Conservation (phyloP, 2,329 filamentous ascomycete genomes). For the Teratosphaeria viscida region DNA sequence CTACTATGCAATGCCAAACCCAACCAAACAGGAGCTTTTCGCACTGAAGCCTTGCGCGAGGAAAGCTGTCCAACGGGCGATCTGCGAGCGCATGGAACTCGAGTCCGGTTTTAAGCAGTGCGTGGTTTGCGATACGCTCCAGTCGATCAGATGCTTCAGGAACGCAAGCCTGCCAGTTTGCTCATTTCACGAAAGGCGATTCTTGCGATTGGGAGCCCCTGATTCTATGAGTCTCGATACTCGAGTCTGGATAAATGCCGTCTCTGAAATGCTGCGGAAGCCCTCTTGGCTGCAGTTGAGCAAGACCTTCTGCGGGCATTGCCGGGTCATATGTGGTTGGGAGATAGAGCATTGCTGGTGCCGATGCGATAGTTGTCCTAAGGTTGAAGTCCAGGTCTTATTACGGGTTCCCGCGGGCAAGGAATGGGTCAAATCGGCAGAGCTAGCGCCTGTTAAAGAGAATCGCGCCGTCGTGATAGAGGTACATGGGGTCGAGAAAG, state of each 20-base stretch:
- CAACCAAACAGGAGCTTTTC: conserved; percentile 10
- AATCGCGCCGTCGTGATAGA: background rate
- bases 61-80: conserved; percentile 12
- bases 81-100: conserved; percentile 13
- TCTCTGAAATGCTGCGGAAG: background rate
- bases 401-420: background rate
- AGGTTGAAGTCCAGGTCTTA: background rate
- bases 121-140: conserved; percentile 13
- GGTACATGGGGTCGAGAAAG: background rate
- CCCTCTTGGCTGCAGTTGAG: background rate
- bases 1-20: conserved; percentile 14
- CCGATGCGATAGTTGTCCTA: background rate
- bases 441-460: background rate
- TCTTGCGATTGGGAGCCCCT: background rate
- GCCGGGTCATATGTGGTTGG: background rate
- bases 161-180: background rate
- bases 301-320: background rate
- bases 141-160: background rate
- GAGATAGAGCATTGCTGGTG: background rate
- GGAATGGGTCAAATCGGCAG: background rate
- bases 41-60: conserved; percentile 15
- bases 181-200: background rate
- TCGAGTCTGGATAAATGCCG: background rate
- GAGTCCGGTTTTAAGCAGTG: conserved; percentile 14
- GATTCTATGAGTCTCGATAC: background rate